Evolutionary conservation across 352 stramenopile genomes (phyloP), one percentile per base, ranked within the genome.

Genomic region (Aphanomyces cochlioides): DNA sequence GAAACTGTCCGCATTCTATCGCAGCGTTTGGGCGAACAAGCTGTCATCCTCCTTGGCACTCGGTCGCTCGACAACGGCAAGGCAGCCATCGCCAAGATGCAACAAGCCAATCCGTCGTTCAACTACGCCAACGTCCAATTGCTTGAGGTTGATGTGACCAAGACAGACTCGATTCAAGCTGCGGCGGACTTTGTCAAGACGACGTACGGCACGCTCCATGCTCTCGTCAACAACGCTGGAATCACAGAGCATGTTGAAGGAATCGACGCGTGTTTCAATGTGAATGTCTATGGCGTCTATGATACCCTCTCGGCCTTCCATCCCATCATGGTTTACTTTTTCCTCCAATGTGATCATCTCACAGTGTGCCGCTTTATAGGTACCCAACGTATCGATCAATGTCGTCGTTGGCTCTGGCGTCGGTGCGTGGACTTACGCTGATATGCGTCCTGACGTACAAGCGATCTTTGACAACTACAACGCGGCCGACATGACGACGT

Each of bases 141-240:
- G 19, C 13, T 67, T 15, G 10, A 54, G 6, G 12, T 67, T 56
- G 47, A 67, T 19, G 60, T 67, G 41, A 40, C 60, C n/a, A 67
- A 57, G 3, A 13, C 41, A 4, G 28, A 17, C 3, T 67, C 60
- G n/a, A 67, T 67, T 41, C 37, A 41, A 37, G 60, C n/a, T 8
- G 60, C 60, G 3, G 60, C 47, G 19, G 60, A 19, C 5, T 4
- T 7, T 12, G 60, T 67, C 7, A 7, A 56, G 5, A 17, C 41
- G 6, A 58, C 6, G 28, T 57, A 67, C 28, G 36, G 60, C 5
- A 17, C 12, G n/a, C 47, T 67, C n/a, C 12, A 67, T 57, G 60
- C 54, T 7, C 47, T 67, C 43, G 47, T 67, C 60, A 67, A 67
- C 47, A 67, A 67, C 21, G 60, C 60, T 10, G 60, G 43, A 3